These are phyloP conservation scores for Trypanosoma platydactyli DNA, from an alignment of 208 protist species.

Conservation along the genomic window DNA sequence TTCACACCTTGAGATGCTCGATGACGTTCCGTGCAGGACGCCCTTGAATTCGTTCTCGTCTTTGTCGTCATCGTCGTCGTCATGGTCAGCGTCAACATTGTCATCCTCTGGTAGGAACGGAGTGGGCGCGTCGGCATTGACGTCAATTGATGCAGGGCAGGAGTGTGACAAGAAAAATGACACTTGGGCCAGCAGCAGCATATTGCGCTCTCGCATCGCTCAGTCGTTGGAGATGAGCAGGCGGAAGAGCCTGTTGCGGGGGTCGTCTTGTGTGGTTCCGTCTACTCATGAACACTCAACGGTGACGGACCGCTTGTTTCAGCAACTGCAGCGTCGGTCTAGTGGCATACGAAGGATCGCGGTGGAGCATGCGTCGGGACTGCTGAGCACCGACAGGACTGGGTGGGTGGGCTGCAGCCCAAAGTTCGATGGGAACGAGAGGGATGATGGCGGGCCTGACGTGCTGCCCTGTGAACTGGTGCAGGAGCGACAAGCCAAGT, in stretches of 20 bases:
- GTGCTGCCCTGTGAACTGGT: neutral
- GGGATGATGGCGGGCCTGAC: neutral
- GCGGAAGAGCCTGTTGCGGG: too few species aligned
- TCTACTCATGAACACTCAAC: neutral
- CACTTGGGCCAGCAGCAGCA: too few species aligned
- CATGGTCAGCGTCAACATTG: too few species aligned
- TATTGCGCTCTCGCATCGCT: too few species aligned
- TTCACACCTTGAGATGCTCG: constrained; percentile 42
- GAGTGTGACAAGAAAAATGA: too few species aligned
- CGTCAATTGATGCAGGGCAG: too few species aligned
- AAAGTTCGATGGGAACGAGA: constrained; percentile 8
- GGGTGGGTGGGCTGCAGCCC: neutral
- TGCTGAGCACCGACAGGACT: neutral
- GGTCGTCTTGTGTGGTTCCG: too few species aligned
- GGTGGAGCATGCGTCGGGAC: constrained; percentile 6
- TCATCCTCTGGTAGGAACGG: too few species aligned
- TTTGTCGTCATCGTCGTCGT: too few species aligned
- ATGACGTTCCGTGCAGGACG: constrained; percentile 28
- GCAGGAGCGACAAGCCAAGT: constrained; percentile 9
- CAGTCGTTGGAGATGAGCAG: too few species aligned
- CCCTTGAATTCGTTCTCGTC: too few species aligned
- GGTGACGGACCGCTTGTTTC: constrained; percentile 13
- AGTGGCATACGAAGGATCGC: constrained; percentile 9
- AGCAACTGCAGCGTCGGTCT: constrained; percentile 22
- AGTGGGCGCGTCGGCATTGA: too few species aligned